Conservation (phyloP, 202 grass and related monocot genomes). For the Eragrostis tef region DNA sequence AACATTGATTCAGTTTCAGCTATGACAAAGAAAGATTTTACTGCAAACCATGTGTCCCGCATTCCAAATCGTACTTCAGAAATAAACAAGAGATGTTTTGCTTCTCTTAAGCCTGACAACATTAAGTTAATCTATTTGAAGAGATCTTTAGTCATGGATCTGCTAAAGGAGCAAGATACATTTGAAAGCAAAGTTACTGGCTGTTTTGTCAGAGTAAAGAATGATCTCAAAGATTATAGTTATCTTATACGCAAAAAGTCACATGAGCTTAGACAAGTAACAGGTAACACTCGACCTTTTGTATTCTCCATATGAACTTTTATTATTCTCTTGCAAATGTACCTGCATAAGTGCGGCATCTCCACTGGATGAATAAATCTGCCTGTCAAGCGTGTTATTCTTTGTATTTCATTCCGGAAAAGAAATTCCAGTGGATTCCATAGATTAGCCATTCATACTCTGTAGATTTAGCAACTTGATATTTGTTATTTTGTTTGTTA, state of each 20-base stretch:
- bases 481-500: slow-evolving; percentile 36
- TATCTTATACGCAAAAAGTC: slow-evolving; percentile 45
- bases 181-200: slow-evolving; percentile 84
- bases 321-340: slow-evolving; percentile 4
- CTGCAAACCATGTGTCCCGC: slow-evolving; percentile 28
- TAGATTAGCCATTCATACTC: neutral
- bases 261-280: slow-evolving; percentile 74
- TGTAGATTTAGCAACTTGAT: slow-evolving; percentile 4
- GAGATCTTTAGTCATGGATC: slow-evolving; percentile 65
- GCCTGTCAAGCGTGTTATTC: neutral
- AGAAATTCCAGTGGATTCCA: slow-evolving; percentile 8
- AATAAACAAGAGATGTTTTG: slow-evolving; percentile 56
- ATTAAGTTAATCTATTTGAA: slow-evolving; percentile 81
- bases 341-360: neutral
- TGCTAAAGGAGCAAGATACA: slow-evolving; percentile 69
- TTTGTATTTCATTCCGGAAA: slow-evolving; percentile 23
- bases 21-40: slow-evolving; percentile 45
- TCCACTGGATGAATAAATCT: neutral
- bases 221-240: slow-evolving; percentile 58
- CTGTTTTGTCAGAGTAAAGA: slow-evolving; percentile 85
- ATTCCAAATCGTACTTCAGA: slow-evolving; percentile 43
- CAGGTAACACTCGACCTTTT: slow-evolving; percentile 56
- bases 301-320: slow-evolving; percentile 27
- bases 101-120: slow-evolving; percentile 67
- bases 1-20: slow-evolving; percentile 43